Conservation (phyloP, 805 yeast species). For the Saturnispora sekii region DNA sequence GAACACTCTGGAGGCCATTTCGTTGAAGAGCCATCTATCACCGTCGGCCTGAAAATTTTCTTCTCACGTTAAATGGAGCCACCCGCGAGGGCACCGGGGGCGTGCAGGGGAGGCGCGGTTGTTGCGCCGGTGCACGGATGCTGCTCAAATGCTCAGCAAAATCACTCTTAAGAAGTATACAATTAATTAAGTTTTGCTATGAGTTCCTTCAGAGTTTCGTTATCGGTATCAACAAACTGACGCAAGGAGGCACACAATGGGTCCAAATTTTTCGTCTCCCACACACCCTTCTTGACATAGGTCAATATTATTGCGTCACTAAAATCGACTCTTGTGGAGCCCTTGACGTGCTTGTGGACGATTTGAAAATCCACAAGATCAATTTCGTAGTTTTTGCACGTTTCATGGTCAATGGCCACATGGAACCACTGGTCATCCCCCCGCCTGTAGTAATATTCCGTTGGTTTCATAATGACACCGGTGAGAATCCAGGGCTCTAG, state of each 20-base stretch:
- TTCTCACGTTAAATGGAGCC: background rate
- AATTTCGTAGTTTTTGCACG: constrained; percentile 19
- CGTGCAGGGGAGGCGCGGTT: background rate
- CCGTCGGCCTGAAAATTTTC: constrained; percentile 1
- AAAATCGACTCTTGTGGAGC: constrained; percentile 18
- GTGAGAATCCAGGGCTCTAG: constrained; percentile 31
- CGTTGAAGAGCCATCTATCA: constrained; percentile 1
- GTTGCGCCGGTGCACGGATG: background rate
- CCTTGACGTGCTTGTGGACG: constrained; percentile 17
- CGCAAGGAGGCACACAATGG: constrained; percentile 20
- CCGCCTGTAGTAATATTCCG: constrained; percentile 24
- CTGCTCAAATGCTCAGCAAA: too few relatives aligned
- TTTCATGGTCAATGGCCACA: constrained; percentile 22
- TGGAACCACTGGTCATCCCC: constrained; percentile 22
- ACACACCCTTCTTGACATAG: constrained; percentile 25
- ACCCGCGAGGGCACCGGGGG: background rate
- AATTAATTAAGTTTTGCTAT: background rate
- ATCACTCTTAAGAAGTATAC: too few relatives aligned
- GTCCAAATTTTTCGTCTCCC: constrained; percentile 8
- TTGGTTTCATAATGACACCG: constrained; percentile 28
- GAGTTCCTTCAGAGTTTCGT: constrained; percentile 14
- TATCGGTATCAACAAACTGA: constrained; percentile 27
- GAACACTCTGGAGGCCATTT: constrained; percentile 26
- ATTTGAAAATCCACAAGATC: constrained; percentile 18
- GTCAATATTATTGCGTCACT: constrained; percentile 27